phyloP scores from a whole-genome alignment of 2,329 filamentous ascomycete genomes.

The Fusarium subglutinans region DNA sequence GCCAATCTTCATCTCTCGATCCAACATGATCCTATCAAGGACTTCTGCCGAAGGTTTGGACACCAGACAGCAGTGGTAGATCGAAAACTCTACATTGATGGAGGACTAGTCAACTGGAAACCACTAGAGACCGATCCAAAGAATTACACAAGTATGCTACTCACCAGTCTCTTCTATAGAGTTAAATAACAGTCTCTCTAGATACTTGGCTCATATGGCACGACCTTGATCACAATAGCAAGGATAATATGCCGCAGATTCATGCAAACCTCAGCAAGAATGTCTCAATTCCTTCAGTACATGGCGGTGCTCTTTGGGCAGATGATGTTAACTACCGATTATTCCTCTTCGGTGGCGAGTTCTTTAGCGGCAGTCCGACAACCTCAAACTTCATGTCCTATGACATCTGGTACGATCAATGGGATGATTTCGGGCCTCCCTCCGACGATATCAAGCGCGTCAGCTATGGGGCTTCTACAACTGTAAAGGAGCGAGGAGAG shows the following conservation, averaged over 20 bases:
- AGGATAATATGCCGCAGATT: background rate
- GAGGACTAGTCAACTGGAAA: background rate
- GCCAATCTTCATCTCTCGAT: background rate
- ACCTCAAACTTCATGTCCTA: background rate
- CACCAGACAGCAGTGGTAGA: background rate
- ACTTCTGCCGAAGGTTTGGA: background rate
- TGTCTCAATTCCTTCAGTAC: background rate
- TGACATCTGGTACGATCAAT: background rate
- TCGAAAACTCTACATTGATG: background rate
- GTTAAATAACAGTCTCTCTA: background rate
- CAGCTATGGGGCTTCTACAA: background rate
- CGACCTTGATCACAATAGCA: background rate
- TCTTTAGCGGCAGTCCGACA: background rate
- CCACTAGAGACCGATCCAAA: background rate
- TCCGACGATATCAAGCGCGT: background rate
- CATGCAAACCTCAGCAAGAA: constrained; percentile 2
- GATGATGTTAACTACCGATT: background rate
- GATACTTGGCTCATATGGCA: background rate
- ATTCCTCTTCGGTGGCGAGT: background rate
- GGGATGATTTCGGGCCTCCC: background rate
- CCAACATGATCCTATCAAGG: background rate
- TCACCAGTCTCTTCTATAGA: rapidly evolving
- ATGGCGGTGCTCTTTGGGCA: background rate
- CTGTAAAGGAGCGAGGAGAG: background rate
- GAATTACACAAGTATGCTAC: background rate